These are phyloP conservation scores for Aspergillus alliaceus DNA, from an alignment of 2,329 filamentous ascomycete species.

Conservation along the genomic window DNA sequence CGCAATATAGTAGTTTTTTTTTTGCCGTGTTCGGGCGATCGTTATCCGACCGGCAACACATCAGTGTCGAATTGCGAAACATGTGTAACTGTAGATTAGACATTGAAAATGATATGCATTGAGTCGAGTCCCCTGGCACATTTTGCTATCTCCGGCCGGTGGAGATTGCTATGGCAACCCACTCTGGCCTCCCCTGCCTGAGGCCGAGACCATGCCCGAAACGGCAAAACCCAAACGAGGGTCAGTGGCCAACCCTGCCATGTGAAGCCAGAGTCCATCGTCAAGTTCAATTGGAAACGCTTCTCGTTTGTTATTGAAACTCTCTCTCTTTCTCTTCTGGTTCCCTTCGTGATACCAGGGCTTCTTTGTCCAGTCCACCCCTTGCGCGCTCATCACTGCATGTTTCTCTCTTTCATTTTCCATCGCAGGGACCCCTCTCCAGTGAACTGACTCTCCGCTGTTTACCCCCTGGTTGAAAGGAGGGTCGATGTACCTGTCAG, in stretches of 20 bases:
- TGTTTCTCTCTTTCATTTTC: constrained; percentile 23
- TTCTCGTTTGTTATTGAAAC: not conserved
- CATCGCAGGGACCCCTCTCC: constrained; percentile 17
- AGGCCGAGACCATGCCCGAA: constrained; percentile 21
- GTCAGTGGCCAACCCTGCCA: not conserved
- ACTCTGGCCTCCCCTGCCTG: constrained; percentile 14
- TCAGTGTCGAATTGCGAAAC: not conserved
- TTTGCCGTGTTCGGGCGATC: not conserved
- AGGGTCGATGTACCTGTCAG: constrained; percentile 2
- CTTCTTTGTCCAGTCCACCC: not conserved
- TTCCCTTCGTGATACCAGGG: not conserved
- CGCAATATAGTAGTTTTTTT: not conserved
- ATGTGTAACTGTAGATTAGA: not conserved
- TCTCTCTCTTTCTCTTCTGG: not conserved
- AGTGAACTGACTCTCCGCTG: constrained; percentile 5
- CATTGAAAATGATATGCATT: not conserved
- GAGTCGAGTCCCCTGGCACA: not conserved
- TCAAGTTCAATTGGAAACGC: constrained; percentile 6
- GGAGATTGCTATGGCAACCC: constrained; percentile 32
- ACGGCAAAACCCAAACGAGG: constrained; percentile 27
- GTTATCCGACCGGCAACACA: not conserved
- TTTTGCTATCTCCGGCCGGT: not conserved
- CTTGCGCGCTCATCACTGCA: constrained; percentile 14
- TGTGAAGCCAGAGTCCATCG: constrained; percentile 1
- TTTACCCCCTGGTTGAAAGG: constrained; percentile 6